Evolutionary conservation across 805 yeast genomes (phyloP).

Genomic region (Yarrowia keelungensis): DNA sequence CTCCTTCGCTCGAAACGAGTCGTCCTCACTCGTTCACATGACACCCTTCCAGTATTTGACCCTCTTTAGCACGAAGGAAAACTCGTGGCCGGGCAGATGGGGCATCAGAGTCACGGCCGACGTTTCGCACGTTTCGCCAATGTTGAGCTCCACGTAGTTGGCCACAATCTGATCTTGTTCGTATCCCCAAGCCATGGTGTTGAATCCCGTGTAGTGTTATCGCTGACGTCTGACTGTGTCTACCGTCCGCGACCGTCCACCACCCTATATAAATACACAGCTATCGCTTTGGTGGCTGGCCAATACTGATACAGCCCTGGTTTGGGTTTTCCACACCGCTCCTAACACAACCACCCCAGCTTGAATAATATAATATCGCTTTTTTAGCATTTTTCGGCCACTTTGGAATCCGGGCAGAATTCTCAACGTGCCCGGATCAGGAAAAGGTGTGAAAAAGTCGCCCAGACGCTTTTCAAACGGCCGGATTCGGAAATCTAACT

Average conservation of each 20-base stretch:
- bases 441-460: background rate
- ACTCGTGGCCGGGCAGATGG: conserved; percentile 26
- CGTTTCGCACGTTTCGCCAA: conserved; percentile 28
- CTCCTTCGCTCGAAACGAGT: no score
- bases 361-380: conserved; percentile 27
- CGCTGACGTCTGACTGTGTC: background rate
- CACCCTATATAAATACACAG: conserved; percentile 4
- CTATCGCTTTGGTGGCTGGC: conserved; percentile 12
- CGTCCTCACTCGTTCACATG: background rate
- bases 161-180: conserved; percentile 32
- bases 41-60: conserved; percentile 27
- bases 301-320: conserved; percentile 22
- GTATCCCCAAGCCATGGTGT: conserved; percentile 18
- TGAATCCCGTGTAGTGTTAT: background rate
- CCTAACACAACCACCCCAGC: background rate
- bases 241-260: background rate
- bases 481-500: background rate
- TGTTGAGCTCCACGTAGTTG: conserved; percentile 32
- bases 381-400: background rate
- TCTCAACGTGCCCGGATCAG: conserved; percentile 5
- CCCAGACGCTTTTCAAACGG: background rate
- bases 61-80: conserved; percentile 11
- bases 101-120: conserved; percentile 32
- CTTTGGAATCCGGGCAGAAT: background rate
- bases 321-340: conserved; percentile 18